Conservation (phyloP, 2,329 filamentous ascomycete genomes). For the Phaeoacremonium minimum region DNA sequence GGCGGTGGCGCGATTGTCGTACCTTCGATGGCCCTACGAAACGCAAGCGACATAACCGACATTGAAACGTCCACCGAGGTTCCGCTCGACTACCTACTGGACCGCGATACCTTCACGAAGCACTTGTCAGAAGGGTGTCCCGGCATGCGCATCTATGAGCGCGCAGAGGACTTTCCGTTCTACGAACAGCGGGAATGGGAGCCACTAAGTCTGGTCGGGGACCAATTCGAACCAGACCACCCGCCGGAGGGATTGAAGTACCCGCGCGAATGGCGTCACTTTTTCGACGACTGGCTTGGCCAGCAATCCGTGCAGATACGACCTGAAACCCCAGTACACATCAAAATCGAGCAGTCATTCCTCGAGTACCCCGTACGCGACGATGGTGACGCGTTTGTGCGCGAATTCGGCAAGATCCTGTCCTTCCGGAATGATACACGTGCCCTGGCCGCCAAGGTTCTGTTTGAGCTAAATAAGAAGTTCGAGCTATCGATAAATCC, state of each 20-base stretch:
- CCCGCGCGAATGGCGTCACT: slow-evolving; percentile 18
- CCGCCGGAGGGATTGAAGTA: slow-evolving; percentile 15
- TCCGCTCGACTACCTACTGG: slow-evolving; percentile 22
- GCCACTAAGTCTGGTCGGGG: slow-evolving; percentile 17
- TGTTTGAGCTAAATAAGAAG: slow-evolving; percentile 14
- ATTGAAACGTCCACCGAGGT: slow-evolving; percentile 21
- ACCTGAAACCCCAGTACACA: slow-evolving; percentile 16
- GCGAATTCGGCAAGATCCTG: slow-evolving; percentile 25
- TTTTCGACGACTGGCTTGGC: slow-evolving; percentile 22
- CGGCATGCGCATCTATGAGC: slow-evolving; percentile 19
- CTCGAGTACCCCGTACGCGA: slow-evolving; percentile 29
- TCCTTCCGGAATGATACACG: slow-evolving; percentile 24
- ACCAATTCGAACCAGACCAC: slow-evolving; percentile 24
- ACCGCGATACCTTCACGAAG: slow-evolving; percentile 17
- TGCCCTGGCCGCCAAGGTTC: slow-evolving; percentile 19
- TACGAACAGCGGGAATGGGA: slow-evolving; percentile 13
- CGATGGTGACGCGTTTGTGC: slow-evolving; percentile 26
- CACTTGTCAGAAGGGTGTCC: slow-evolving; percentile 20
- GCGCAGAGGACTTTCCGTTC: slow-evolving; percentile 19
- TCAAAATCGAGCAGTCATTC: slow-evolving; percentile 24
- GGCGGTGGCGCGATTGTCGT: slow-evolving; percentile 29
- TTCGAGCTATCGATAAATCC: slow-evolving; percentile 18
- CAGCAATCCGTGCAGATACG: slow-evolving; percentile 12
- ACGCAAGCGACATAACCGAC: slow-evolving; percentile 22
- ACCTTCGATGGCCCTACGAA: slow-evolving; percentile 28